A percentile compares a stretch with the other conserved stretches of the same genome.
Evolutionary conservation across 345 rosid species (phyloP).

Genomic region (Jatropha curcas): DNA sequence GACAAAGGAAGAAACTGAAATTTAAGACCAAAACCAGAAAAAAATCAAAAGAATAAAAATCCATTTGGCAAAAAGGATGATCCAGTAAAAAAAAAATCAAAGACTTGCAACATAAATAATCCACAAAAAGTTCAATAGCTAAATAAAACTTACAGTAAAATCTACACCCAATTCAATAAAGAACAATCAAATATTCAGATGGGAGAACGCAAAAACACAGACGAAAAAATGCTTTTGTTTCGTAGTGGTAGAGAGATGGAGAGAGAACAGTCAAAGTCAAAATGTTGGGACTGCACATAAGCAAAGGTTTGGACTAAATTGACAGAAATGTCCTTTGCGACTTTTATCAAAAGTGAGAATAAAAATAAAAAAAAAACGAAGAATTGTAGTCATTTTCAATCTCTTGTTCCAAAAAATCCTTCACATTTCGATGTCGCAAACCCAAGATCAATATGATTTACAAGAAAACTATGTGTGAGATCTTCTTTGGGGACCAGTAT

Average conservation of each 20-base stretch:
- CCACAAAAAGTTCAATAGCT: not conserved
- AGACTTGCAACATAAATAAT: not conserved
- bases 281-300: conserved; percentile 13
- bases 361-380: not conserved
- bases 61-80: not conserved
- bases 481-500: too few relatives aligned
- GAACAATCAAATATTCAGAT: not conserved
- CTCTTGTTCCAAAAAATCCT: too few relatives aligned
- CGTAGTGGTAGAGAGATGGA: not conserved
- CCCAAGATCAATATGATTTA: too few relatives aligned
- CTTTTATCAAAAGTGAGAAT: not conserved
- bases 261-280: conserved; percentile 28
- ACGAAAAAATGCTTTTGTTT: not conserved
- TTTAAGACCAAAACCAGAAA: not conserved
- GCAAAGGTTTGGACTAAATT: conserved; percentile 32
- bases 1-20: not conserved
- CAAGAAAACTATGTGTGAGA: too few relatives aligned
- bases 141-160: conserved; percentile 2
- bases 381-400: too few relatives aligned
- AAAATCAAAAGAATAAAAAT: not conserved
- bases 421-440: too few relatives aligned
- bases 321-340: conserved; percentile 42
- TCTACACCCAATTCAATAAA: not conserved
- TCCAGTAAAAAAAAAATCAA: not conserved
- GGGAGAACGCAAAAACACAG: not conserved